These are phyloP conservation scores for Neoarthrinium moseri DNA, from an alignment of 2,329 filamentous ascomycete species.

Conservation along the genomic window DNA sequence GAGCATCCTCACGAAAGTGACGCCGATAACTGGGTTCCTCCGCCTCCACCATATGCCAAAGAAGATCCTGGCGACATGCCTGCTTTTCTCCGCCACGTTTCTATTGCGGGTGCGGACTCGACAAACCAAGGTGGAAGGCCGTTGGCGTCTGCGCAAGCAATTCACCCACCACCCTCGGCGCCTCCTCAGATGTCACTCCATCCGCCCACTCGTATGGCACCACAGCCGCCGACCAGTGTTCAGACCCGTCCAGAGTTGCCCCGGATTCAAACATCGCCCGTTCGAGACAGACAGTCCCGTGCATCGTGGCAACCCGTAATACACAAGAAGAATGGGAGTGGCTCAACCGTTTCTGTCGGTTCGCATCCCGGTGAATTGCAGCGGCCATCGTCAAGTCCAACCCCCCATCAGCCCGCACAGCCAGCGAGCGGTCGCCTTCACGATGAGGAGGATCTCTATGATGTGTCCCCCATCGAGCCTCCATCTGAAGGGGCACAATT, in stretches of 20 bases:
- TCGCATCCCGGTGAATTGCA: slow-evolving; percentile 5
- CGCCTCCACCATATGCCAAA: slow-evolving; percentile 76
- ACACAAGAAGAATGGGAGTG: slow-evolving; percentile 12
- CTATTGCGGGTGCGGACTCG: slow-evolving; percentile 33
- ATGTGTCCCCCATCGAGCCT: slow-evolving; percentile 23
- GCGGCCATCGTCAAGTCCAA: slow-evolving; percentile 16
- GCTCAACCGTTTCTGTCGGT: slow-evolving; percentile 7
- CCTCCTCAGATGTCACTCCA: slow-evolving; percentile 5
- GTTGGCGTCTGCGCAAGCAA: neutral
- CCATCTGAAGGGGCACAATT: slow-evolving; percentile 19
- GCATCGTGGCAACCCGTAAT: slow-evolving; percentile 19
- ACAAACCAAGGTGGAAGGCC: slow-evolving; percentile 3
- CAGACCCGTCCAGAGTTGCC: slow-evolving; percentile 24
- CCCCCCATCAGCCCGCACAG: slow-evolving; percentile 11
- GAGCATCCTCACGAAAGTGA: slow-evolving; percentile 84
- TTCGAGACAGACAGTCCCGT: slow-evolving; percentile 14
- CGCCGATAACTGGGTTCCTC: slow-evolving; percentile 85
- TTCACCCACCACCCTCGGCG: slow-evolving; percentile 7
- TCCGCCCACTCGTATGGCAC: too few relatives aligned
- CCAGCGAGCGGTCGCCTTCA: neutral
- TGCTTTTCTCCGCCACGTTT: slow-evolving; percentile 52
- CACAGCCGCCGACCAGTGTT: slow-evolving; percentile 11
- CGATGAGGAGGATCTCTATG: slow-evolving; percentile 25
- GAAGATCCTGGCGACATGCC: slow-evolving; percentile 59
- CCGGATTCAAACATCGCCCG: slow-evolving; percentile 24